These are phyloP conservation scores for Xylaria sp. DNA, from an alignment of 495 filamentous ascomycete genomes.

Conservation along the genomic window DNA sequence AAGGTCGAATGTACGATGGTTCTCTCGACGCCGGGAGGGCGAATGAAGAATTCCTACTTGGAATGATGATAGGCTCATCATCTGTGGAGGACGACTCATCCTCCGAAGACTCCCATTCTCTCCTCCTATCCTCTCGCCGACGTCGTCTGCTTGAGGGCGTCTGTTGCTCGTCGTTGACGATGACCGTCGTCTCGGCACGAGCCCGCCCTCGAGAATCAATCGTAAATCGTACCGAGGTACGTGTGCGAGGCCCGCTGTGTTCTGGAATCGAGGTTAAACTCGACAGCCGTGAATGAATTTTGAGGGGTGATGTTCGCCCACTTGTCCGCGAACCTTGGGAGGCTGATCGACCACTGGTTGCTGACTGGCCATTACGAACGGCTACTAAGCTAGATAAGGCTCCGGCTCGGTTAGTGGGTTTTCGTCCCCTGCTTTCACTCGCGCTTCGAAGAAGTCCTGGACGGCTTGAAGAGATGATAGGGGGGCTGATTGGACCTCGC, in stretches of 20 bases:
- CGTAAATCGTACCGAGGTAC: slow-evolving; percentile 68
- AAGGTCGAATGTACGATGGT: slow-evolving; percentile 56
- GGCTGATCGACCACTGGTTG: slow-evolving; percentile 41
- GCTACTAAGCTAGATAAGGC: slow-evolving; percentile 46
- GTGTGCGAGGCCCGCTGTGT: slow-evolving; percentile 48
- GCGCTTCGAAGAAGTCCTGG: slow-evolving; percentile 67
- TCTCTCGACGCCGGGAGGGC: slow-evolving; percentile 60
- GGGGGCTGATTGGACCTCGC: slow-evolving; percentile 59
- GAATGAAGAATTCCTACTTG: slow-evolving; percentile 69
- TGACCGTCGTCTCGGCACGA: slow-evolving; percentile 70
- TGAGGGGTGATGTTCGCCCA: slow-evolving; percentile 59
- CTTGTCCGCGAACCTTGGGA: slow-evolving; percentile 47
- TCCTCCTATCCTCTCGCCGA: slow-evolving; percentile 30
- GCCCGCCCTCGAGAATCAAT: slow-evolving; percentile 77
- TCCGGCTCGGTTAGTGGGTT: slow-evolving; percentile 37
- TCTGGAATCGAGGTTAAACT: slow-evolving; percentile 62
- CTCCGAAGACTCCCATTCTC: slow-evolving; percentile 51
- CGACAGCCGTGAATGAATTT: slow-evolving; percentile 52
- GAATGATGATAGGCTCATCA: slow-evolving; percentile 69
- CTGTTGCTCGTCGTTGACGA: slow-evolving; percentile 53
- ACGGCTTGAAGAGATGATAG: slow-evolving; percentile 55
- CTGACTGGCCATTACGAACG: slow-evolving; percentile 32
- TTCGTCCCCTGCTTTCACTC: slow-evolving; percentile 58
- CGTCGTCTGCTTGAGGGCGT: slow-evolving; percentile 36
- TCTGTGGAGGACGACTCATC: slow-evolving; percentile 65